Evolutionary conservation across 257 asterid genomes (phyloP).

Genomic region (Scutellaria minor): DNA sequence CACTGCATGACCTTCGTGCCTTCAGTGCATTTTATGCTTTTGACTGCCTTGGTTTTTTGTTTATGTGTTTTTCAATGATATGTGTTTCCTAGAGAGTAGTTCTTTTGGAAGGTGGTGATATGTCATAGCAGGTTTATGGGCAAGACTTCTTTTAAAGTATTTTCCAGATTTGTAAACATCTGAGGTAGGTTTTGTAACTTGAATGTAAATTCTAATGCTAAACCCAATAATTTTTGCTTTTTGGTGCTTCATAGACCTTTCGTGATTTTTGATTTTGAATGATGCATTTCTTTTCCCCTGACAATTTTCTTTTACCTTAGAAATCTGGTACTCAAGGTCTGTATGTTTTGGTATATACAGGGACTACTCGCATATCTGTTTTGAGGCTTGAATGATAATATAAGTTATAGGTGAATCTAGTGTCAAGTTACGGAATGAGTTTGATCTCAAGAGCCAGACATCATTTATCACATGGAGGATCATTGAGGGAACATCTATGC

Average conservation of each 20-base stretch:
- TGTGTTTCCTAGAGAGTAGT: not conserved
- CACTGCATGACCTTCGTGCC: too few relatives aligned
- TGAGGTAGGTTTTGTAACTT: not conserved
- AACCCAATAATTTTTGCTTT: not conserved
- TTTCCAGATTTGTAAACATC: not conserved
- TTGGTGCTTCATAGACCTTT: not conserved
- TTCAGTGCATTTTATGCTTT: too few relatives aligned
- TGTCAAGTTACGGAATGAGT: constrained; percentile 49
- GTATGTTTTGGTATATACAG: constrained; percentile 19
- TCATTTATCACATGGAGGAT: constrained; percentile 43
- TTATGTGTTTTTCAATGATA: not conserved
- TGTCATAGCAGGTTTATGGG: not conserved
- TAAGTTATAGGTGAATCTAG: constrained; percentile 11
- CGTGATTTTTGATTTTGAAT: not conserved
- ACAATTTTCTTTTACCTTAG: not conserved
- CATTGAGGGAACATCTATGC: constrained; percentile 32
- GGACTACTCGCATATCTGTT: not conserved
- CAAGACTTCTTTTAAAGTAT: not conserved
- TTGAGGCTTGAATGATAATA: constrained; percentile 14
- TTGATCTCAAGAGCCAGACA: constrained; percentile 55
- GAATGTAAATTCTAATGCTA: not conserved
- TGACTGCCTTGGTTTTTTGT: too few relatives aligned
- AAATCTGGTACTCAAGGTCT: not conserved
- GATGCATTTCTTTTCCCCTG: not conserved
- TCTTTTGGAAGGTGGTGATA: not conserved